phyloP scores from a whole-genome alignment of 352 stramenopile genomes.

The Phytophthora ramorum region DNA sequence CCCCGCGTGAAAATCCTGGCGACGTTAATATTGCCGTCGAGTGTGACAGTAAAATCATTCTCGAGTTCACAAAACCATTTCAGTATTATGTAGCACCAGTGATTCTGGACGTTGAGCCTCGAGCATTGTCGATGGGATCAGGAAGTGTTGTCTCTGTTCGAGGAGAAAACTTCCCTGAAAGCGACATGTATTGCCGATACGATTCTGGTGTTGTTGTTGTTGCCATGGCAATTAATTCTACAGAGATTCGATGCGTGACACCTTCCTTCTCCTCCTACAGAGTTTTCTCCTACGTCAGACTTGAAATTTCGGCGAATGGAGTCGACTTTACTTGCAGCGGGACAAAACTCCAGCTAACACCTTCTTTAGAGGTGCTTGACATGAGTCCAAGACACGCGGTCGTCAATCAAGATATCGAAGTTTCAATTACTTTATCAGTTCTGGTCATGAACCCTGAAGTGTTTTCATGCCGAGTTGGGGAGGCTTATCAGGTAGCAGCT shows the following conservation, averaged over 20 bases:
- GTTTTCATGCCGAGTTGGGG: constrained; percentile 47
- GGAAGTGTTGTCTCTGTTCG: constrained; percentile 27
- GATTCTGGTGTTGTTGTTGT: constrained; percentile 8
- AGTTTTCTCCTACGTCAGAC: constrained; percentile 24
- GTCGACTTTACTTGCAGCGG: constrained; percentile 40
- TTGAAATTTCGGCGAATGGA: constrained; percentile 46
- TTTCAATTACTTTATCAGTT: constrained; percentile 31
- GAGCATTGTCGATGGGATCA: constrained; percentile 25
- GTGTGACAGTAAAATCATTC: constrained; percentile 34
- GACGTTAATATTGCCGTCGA: constrained; percentile 34
- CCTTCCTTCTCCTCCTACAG: constrained; percentile 18
- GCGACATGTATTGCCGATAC: constrained; percentile 36
- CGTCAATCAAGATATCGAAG: constrained; percentile 28
- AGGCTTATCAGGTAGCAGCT: constrained; percentile 20
- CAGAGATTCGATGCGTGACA: constrained; percentile 36
- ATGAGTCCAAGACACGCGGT: constrained; percentile 40
- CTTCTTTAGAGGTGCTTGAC: constrained; percentile 34
- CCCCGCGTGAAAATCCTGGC: constrained; percentile 9
- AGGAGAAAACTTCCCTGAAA: constrained; percentile 32
- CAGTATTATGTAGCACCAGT: constrained; percentile 36
- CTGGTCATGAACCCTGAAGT: constrained; percentile 17
- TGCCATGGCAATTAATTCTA: constrained; percentile 22
- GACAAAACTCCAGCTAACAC: constrained; percentile 30
- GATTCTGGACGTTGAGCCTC: constrained; percentile 25
- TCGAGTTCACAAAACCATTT: constrained; percentile 39